phyloP scores from a whole-genome alignment of 495 filamentous ascomycete genomes.

The Penicillium malachiteum region DNA sequence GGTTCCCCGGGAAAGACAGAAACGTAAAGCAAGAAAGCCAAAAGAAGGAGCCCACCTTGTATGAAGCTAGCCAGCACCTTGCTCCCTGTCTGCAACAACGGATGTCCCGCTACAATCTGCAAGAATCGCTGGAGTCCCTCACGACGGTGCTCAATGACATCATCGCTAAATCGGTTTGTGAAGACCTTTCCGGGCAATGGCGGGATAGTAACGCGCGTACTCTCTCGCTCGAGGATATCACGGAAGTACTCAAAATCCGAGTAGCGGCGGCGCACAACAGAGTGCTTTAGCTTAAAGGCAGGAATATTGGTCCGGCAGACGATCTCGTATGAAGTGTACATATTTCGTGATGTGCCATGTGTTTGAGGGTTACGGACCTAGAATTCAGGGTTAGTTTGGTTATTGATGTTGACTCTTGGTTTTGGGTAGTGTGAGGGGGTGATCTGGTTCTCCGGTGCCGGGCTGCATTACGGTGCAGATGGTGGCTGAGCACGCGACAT shows the following conservation, averaged over 20 bases:
- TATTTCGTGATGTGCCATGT: slow-evolving; percentile 87
- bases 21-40: background rate
- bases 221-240: slow-evolving; percentile 95
- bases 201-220: slow-evolving; percentile 90
- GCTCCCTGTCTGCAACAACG: slow-evolving; percentile 93
- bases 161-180: slow-evolving; percentile 96
- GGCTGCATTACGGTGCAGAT: slow-evolving; percentile 1
- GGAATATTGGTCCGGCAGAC: slow-evolving; percentile 97
- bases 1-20: too few relatives aligned
- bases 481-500: slow-evolving; percentile 16
- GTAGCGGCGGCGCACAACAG: slow-evolving; percentile 86
- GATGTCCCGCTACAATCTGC: slow-evolving; percentile 97
- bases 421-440: too few relatives aligned
- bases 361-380: slow-evolving; percentile 95
- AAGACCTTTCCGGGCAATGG: slow-evolving; percentile 97
- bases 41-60: slow-evolving; percentile 65
- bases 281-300: slow-evolving; percentile 90
- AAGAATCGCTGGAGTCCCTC: slow-evolving; percentile 92
- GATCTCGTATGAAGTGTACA: slow-evolving; percentile 99
- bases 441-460: too few relatives aligned
- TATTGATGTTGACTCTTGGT: background rate
- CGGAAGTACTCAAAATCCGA: slow-evolving; percentile 98
- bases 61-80: slow-evolving; percentile 95
- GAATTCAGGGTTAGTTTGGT: background rate
- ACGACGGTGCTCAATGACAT: slow-evolving; percentile 93